These are phyloP conservation scores for Eugenia klotzschiana DNA, from an alignment of 441 rosid genomes.

Conservation along the genomic window DNA sequence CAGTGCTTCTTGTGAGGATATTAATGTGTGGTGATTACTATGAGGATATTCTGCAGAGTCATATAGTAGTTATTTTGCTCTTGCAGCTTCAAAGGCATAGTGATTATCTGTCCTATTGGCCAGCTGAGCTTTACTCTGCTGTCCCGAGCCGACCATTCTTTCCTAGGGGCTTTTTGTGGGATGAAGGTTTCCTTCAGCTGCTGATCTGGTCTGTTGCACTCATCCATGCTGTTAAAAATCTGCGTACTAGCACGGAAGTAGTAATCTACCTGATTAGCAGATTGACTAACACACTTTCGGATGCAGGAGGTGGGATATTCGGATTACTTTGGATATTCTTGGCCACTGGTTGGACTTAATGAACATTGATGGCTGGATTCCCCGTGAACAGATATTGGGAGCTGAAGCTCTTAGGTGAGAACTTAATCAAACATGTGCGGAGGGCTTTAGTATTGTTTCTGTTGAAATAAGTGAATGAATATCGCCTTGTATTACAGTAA, in stretches of 20 bases:
- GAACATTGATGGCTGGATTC: slow-evolving; percentile 92
- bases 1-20: background rate
- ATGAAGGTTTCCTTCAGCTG: slow-evolving; percentile 98
- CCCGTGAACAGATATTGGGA: slow-evolving; percentile 88
- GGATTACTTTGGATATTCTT: slow-evolving; percentile 60
- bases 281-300: slow-evolving; percentile 7
- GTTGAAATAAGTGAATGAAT: slow-evolving; percentile 6
- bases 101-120: slow-evolving; percentile 73
- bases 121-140: slow-evolving; percentile 94
- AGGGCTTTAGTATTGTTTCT: background rate
- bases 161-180: slow-evolving; percentile 96
- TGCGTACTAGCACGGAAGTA: background rate
- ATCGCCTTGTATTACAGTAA: slow-evolving; percentile 43
- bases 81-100: slow-evolving; percentile 50
- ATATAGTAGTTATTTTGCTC: slow-evolving; percentile 18
- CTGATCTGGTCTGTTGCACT: slow-evolving; percentile 62
- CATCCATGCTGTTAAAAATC: background rate
- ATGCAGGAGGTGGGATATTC: slow-evolving; percentile 72
- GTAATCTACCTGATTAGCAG: background rate
- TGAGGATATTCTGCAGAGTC: slow-evolving; percentile 22
- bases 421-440: slow-evolving; percentile 1
- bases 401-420: slow-evolving; percentile 86
- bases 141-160: slow-evolving; percentile 96
- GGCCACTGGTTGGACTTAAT: slow-evolving; percentile 88
- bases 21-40: background rate